Evolutionary conservation across 1,139 yeast genomes (phyloP).

Genomic region (Yamadazyma kanchanaburiensis): DNA sequence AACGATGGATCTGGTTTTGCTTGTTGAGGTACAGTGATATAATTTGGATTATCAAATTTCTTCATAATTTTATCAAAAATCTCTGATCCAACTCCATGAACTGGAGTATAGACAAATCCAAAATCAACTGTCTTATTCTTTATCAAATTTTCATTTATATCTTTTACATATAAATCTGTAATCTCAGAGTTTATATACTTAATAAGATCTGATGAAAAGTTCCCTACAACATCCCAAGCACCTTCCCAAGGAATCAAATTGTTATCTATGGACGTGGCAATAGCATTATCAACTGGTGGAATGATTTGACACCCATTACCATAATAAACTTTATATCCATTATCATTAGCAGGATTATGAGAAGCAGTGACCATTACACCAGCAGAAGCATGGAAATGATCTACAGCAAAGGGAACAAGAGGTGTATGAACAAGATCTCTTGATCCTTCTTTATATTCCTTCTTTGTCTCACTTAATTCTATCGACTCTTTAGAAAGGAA

Average conservation of each 20-base stretch:
- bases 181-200: constrained; percentile 27
- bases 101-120: constrained; percentile 79
- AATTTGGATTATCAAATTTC: constrained; percentile 27
- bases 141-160: constrained; percentile 27
- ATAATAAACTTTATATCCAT: constrained; percentile 95
- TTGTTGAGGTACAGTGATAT: constrained; percentile 54
- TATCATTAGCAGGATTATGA: constrained; percentile 90
- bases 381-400: constrained; percentile 57
- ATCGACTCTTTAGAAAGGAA: constrained; percentile 29
- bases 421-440: constrained; percentile 75
- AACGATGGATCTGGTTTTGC: constrained; percentile 77
- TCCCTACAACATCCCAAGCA: constrained; percentile 46
- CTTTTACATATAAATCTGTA: constrained; percentile 31
- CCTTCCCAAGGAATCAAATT: constrained; percentile 61
- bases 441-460: constrained; percentile 7
- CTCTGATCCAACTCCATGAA: constrained; percentile 89
- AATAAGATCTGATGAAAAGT: constrained; percentile 25
- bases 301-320: constrained; percentile 93
- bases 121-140: constrained; percentile 19
- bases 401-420: constrained; percentile 84
- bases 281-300: constrained; percentile 81
- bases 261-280: constrained; percentile 58
- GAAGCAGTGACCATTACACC: constrained; percentile 98
- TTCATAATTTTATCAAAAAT: constrained; percentile 33
- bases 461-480: constrained; percentile 11